Percentiles rank a stretch among this genome's conserved stretches.
These are phyloP conservation scores for Fraxinus pennsylvanica DNA, from an alignment of 257 asterid species.

Conservation along the genomic window DNA sequence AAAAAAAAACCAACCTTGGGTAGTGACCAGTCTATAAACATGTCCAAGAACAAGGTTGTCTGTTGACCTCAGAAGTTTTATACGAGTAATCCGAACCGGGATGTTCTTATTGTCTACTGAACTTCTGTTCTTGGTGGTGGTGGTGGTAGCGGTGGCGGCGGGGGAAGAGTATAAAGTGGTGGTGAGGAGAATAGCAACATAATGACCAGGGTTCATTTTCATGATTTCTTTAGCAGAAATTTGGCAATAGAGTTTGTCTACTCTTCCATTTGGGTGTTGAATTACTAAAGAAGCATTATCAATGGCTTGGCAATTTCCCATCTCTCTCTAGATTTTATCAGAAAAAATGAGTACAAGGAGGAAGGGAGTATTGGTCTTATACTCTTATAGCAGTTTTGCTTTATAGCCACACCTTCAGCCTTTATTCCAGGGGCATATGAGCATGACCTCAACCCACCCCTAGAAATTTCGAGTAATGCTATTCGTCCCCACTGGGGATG, in stretches of 20 bases:
- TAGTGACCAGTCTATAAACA: slow-evolving; percentile 76
- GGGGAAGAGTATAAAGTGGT: slow-evolving; percentile 63
- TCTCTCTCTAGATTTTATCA: slow-evolving; percentile 23
- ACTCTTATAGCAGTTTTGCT: slow-evolving; percentile 16
- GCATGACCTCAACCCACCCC: slow-evolving; percentile 25
- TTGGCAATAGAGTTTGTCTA: slow-evolving; percentile 55
- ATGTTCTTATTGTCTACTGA: slow-evolving; percentile 6
- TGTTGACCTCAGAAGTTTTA: slow-evolving; percentile 76
- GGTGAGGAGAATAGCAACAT: slow-evolving; percentile 88
- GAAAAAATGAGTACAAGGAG: slow-evolving; percentile 4
- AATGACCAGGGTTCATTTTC: slow-evolving; percentile 87
- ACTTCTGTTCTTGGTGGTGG: slow-evolving; percentile 16
- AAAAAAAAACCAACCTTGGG: slow-evolving; percentile 53
- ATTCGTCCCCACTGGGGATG: too few species aligned
- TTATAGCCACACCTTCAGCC: slow-evolving; percentile 39
- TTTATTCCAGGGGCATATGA: slow-evolving; percentile 23
- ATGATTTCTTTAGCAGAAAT: slow-evolving; percentile 64
- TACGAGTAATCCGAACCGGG: slow-evolving; percentile 66
- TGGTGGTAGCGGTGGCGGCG: slow-evolving; percentile 29
- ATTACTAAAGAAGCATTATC: slow-evolving; percentile 67
- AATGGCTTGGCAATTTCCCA: slow-evolving; percentile 97
- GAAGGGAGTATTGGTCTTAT: slow-evolving; percentile 21
- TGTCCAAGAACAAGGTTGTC: slow-evolving; percentile 82
- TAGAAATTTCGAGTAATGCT: too few species aligned
- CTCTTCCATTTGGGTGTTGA: slow-evolving; percentile 81